A percentile compares a stretch with the other conserved stretches of the same genome.
Conservation (phyloP, 495 filamentous ascomycete genomes). For the Copromyces sp. region DNA sequence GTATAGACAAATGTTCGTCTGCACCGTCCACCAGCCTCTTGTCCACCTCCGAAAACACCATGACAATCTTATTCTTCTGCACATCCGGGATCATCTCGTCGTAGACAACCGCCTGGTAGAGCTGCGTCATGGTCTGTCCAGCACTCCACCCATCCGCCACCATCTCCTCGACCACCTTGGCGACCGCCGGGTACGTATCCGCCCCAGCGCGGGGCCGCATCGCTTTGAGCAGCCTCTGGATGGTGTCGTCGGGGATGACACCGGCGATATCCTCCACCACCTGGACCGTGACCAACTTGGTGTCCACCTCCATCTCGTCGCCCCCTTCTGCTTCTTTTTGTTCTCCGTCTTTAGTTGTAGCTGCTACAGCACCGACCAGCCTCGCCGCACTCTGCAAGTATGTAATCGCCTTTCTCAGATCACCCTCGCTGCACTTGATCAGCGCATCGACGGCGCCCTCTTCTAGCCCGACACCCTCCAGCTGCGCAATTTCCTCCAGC, state of each 20-base stretch:
- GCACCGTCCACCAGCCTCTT: slow-evolving; percentile 95
- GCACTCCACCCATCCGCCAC: slow-evolving; percentile 98
- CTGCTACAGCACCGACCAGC: slow-evolving; percentile 51
- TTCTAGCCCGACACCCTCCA: slow-evolving; percentile 65
- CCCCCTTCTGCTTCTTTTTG: slow-evolving; percentile 25
- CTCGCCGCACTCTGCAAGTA: slow-evolving; percentile 87
- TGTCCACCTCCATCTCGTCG: slow-evolving; percentile 49
- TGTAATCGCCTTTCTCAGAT: slow-evolving; percentile 91
- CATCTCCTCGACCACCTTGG: slow-evolving; percentile 73
- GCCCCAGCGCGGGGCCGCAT: slow-evolving; percentile 62
- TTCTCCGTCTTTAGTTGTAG: slow-evolving; percentile 12
- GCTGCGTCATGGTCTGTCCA: slow-evolving; percentile 70
- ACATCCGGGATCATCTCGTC: slow-evolving; percentile 72
- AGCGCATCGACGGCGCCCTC: slow-evolving; percentile 72
- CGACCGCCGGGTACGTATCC: slow-evolving; percentile 61
- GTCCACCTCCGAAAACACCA: slow-evolving; percentile 84
- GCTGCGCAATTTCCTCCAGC: slow-evolving; percentile 67
- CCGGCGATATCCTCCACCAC: slow-evolving; percentile 93
- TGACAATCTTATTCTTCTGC: slow-evolving; percentile 84
- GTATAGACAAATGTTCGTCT: slow-evolving; percentile 84
- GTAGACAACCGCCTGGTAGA: slow-evolving; percentile 74
- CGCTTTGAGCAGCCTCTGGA: slow-evolving; percentile 60
- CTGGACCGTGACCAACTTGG: slow-evolving; percentile 55
- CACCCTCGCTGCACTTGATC: slow-evolving; percentile 81
- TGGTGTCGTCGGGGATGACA: slow-evolving; percentile 67